These are phyloP conservation scores for Aurantiochytrium sp. DNA, from an alignment of 108 stramenopile genomes.

Conservation along the genomic window DNA sequence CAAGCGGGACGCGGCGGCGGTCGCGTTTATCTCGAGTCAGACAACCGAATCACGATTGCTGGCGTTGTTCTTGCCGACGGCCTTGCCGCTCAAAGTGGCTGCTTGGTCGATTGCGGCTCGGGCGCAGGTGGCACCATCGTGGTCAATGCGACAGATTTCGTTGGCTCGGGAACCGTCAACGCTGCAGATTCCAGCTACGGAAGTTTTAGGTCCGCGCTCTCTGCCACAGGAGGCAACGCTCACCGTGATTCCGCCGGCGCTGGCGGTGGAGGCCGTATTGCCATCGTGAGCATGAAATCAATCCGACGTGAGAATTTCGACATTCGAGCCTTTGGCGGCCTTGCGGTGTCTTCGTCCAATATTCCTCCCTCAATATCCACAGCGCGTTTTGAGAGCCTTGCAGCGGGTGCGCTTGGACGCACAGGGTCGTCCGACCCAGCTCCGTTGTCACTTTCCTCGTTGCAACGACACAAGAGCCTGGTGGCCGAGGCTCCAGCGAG, in stretches of 20 bases:
- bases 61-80: not conserved
- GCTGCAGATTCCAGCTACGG: too few species aligned
- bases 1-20: not conserved
- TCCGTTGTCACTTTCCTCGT: too few species aligned
- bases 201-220: too few species aligned
- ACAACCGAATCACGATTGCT: too few species aligned
- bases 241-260: not conserved
- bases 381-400: too few species aligned
- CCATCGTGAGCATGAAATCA: not conserved
- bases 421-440: too few species aligned
- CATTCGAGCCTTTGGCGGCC: not conserved
- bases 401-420: too few species aligned
- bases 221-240: not conserved
- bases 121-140: constrained; percentile 10
- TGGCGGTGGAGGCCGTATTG: not conserved
- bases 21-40: not conserved
- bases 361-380: not conserved
- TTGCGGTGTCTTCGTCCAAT: not conserved
- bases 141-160: not conserved
- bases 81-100: not conserved
- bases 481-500: too few species aligned
- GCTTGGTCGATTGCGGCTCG: not conserved
- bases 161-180: not conserved
- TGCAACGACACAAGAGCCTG: too few species aligned
- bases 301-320: not conserved